A percentile compares a stretch with the other conserved stretches of the same genome.
phyloP scores from a whole-genome alignment of 2,329 filamentous ascomycete genomes.

The Davidsoniella australis region DNA sequence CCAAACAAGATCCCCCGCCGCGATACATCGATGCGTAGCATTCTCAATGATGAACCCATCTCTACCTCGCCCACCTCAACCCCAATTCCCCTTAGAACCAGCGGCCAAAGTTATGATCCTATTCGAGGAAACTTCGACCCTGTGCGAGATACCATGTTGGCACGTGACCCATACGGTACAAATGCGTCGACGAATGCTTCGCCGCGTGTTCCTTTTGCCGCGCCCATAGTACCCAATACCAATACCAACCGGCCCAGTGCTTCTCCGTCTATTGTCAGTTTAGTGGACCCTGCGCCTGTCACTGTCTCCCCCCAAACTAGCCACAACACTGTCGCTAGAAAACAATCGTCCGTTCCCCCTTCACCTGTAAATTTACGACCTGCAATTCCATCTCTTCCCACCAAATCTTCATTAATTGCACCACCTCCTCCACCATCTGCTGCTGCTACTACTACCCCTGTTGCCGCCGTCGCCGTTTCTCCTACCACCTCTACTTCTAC shows the following conservation, averaged over 20 bases:
- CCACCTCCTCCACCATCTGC: neutral
- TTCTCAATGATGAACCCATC: slow-evolving; percentile 37
- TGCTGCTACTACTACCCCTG: neutral
- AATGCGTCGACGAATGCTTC: slow-evolving; percentile 28
- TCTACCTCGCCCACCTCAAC: slow-evolving; percentile 26
- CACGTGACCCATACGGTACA: slow-evolving; percentile 31
- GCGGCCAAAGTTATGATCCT: slow-evolving; percentile 77
- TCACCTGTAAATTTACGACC: neutral
- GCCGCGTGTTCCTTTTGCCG: slow-evolving; percentile 27
- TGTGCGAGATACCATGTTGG: slow-evolving; percentile 42
- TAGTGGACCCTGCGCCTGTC: slow-evolving; percentile 50
- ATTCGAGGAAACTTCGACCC: slow-evolving; percentile 62
- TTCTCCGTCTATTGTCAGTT: slow-evolving; percentile 79
- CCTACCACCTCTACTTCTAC: neutral
- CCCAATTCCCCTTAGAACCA: slow-evolving; percentile 37
- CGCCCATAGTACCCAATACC: slow-evolving; percentile 14
- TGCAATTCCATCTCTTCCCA: slow-evolving; percentile 19
- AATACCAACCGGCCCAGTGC: slow-evolving; percentile 60
- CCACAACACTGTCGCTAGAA: neutral
- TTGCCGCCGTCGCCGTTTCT: neutral
- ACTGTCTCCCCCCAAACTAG: slow-evolving; percentile 20
- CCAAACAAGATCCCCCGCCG: slow-evolving; percentile 33
- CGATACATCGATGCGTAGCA: slow-evolving; percentile 38
- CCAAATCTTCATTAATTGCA: slow-evolving; percentile 16
- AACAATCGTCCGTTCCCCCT: neutral